phyloP scores from a whole-genome alignment of 1,284 basidiomycete genomes.

The Trametes hirsuta region DNA sequence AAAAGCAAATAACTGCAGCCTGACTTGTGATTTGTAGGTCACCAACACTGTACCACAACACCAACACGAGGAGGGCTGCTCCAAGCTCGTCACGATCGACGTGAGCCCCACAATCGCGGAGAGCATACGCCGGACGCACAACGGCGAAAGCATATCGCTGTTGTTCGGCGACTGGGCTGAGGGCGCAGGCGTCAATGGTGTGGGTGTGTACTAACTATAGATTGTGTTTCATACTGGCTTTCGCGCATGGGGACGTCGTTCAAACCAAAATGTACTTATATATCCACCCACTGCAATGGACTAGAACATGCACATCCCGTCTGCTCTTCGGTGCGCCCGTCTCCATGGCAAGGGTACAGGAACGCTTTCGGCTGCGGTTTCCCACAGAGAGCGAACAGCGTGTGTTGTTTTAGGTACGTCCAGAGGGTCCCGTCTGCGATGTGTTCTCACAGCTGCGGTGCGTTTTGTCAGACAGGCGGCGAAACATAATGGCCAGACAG shows the following conservation, averaged over 20 bases:
- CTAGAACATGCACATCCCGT: constrained; percentile 17
- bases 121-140: constrained; percentile 95
- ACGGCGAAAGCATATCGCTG: constrained; percentile 88
- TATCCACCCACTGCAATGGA: constrained; percentile 20
- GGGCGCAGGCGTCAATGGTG: constrained; percentile 27
- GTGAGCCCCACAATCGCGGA: constrained; percentile 92
- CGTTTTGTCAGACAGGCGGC: constrained; percentile 9
- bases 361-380: neutral
- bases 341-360: constrained; percentile 17
- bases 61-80: constrained; percentile 53
- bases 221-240: constrained; percentile 17
- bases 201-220: constrained; percentile 29
- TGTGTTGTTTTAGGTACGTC: constrained; percentile 17
- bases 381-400: constrained; percentile 11
- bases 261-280: constrained; percentile 28
- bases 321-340: constrained; percentile 10
- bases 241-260: constrained; percentile 21
- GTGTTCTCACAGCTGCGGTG: constrained; percentile 22
- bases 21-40: constrained; percentile 44
- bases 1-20: neutral
- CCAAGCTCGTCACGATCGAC: constrained; percentile 80
- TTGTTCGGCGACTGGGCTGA: constrained; percentile 79
- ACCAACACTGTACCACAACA: constrained; percentile 82
- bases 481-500: neutral
- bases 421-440: constrained; percentile 6